Evolutionary conservation across 2,329 filamentous ascomycete genomes (phyloP), one percentile per base, ranked within the genome.

Genomic region (Talaromyces amestolkiae): DNA sequence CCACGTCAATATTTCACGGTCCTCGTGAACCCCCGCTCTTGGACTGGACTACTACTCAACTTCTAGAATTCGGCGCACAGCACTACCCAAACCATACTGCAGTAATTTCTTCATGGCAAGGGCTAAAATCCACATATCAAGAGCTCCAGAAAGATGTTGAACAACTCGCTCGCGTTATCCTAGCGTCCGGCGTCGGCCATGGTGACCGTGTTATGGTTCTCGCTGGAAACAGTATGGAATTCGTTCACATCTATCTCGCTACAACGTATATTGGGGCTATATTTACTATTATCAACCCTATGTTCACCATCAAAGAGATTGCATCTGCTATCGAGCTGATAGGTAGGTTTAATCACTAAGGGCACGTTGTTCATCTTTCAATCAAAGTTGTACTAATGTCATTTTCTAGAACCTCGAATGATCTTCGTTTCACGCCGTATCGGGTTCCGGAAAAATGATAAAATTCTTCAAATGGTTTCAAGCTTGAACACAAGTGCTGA

Each of bases 211-310:
- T 91, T 31, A 88, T 85, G 39, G 87, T 91, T 70, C 89, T 91
- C 85, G 87, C 88, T 72, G 76, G 81, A 6, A 82, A 83, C 64
- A 80, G 80, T 67, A 77, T 81, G 58, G 77, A 81, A 67, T 82
- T 76, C 65, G 67, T 88, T n/a, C 82, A 87, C 17, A 83, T 90
- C 15, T 89, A 90, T 79, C 89, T 91, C 67, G 88, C 87, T 8
- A 86, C 85, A 24, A 85, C 86, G 61, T 81, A 84, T 64, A 45
- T 89, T 49, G 86, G 87, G 17, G 85, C 82, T 58, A 85, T 88
- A 27, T 81, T 91, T 61, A 88, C 91, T 58, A 90, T 91, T 58
- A 91, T 58, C n/a, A 58, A 92, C 78, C 91, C 90, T 76, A 91
- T 89, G 0, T 91, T 91, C 73, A 91, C 89, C 3, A 82, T 86